Base-by-base conservation (phyloP, 495 filamentous ascomycete species). In the Cercophora samala region DNA sequence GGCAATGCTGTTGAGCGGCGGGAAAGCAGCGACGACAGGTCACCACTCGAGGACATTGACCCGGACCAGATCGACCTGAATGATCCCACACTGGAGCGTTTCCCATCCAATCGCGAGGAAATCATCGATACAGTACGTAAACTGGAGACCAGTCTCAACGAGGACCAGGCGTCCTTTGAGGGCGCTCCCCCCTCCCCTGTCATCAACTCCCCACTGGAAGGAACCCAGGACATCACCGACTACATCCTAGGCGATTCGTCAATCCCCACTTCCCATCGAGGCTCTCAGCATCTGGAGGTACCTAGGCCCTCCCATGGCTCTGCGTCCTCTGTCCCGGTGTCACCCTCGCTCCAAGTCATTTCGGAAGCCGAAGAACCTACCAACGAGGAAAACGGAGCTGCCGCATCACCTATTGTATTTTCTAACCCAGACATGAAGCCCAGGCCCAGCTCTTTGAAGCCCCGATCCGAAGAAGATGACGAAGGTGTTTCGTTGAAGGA, bases 11-110 rank as follows among this genome's bases (percentile, higher is more conserved):
- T n/a, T 70, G 72, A 22, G 24, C 64, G 8, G 70, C 67, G 21
- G 18, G 64, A 70, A 37, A 25, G 54, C 53, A 9, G 46, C 37
- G 32, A 63, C 17, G 26, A 60, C 37, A 65, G n/a, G n/a, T 22
- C 56, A 21, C 64, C 64, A 18, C 23, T 53, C 8, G 56, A 68
- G 5, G 70, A 71, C 8, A 25, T 66, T 32, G 72, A 72, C 23
- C 22, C 60, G 1, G 69, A 74, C 11, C 62, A 75, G 46, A 58
- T 76, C 23, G 81, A 86, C 65, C 66, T 79, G 25, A 78, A 84
- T 58, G 80, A 87, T 69, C 84, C 83, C n/a, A 76, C 75, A 0
- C 58, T 87, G 29, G 83, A 84, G 65, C 72, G 64, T 6, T 85
- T 87, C 72, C 85, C 85, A 0, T 82, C 78, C 2, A 77, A 80